These are phyloP conservation scores for Xylariomycetidae sp. DNA, from an alignment of 2,329 filamentous ascomycete species.

Conservation along the genomic window DNA sequence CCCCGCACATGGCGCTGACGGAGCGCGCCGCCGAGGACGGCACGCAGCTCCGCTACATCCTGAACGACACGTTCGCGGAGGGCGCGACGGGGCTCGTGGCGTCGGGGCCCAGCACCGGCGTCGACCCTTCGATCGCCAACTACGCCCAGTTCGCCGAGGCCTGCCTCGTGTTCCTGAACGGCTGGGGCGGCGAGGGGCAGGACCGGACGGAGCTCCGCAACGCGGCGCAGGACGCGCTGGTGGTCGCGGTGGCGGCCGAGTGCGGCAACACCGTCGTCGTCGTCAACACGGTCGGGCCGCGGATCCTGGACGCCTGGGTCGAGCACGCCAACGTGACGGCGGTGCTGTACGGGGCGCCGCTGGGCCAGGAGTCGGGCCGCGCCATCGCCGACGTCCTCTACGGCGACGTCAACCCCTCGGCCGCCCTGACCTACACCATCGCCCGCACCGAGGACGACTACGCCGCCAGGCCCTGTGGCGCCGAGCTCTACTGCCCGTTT, in stretches of 20 bases:
- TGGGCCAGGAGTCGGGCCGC: conserved; percentile 77
- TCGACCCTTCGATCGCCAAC: no score
- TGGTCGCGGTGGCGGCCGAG: conserved; percentile 6
- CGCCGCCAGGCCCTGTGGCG: no score
- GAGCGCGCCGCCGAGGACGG: no score
- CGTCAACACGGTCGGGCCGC: not conserved
- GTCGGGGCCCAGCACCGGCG: no score
- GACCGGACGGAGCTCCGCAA: conserved; percentile 1
- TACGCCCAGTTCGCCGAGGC: no score
- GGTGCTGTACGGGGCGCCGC: conserved; percentile 72
- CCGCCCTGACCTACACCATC: conserved; percentile 26
- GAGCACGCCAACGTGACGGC: conserved; percentile 70
- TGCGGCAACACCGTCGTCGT: conserved; percentile 55
- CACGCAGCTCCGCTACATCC: no score
- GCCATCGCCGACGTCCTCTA: conserved; percentile 66
- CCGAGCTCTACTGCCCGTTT: no score
- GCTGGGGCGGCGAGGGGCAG: conserved; percentile 72
- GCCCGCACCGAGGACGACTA: conserved; percentile 21
- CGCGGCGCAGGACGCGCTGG: conserved; percentile 5
- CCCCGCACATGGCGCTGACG: no score
- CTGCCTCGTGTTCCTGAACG: conserved; percentile 79
- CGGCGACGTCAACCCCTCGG: conserved; percentile 32
- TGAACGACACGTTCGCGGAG: no score
- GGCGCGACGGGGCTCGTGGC: no score
- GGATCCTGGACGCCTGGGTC: no score